phyloP scores from a whole-genome alignment of 2,329 filamentous ascomycete genomes.

The Septoria linicola region DNA sequence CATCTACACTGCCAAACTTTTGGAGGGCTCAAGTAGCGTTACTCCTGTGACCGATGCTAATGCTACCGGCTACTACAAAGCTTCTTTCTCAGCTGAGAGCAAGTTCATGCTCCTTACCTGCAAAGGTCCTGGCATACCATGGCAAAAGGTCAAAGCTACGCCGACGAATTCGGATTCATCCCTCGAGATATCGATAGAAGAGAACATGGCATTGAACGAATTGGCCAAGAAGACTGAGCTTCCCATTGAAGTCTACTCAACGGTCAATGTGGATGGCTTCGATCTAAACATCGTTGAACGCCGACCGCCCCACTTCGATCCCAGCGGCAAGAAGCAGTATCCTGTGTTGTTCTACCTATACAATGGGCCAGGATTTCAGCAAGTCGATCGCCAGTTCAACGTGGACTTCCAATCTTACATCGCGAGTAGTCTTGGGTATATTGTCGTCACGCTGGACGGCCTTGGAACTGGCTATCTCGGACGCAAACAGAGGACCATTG shows the following conservation, averaged over 20 bases:
- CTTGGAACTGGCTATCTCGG: conserved; percentile 90
- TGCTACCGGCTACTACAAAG: conserved; percentile 73
- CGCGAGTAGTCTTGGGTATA: conserved; percentile 80
- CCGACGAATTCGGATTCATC: conserved; percentile 55
- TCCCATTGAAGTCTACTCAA: conserved; percentile 78
- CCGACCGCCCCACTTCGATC: conserved; percentile 82
- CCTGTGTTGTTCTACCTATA: conserved; percentile 95
- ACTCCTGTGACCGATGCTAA: conserved; percentile 71
- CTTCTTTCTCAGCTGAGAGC: conserved; percentile 79
- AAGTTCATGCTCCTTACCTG: conserved; percentile 85
- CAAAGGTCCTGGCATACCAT: conserved; percentile 79
- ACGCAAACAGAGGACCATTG: conserved; percentile 74
- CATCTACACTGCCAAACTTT: conserved; percentile 82
- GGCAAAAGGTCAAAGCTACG: conserved; percentile 86
- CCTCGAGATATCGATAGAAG: conserved; percentile 63
- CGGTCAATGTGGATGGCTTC: conserved; percentile 78
- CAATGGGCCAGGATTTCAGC: conserved; percentile 89
- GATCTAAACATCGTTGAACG: conserved; percentile 75
- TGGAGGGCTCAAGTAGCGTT: conserved; percentile 64
- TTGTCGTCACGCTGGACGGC: conserved; percentile 92
- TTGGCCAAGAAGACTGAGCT: conserved; percentile 75
- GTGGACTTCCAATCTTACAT: conserved; percentile 91
- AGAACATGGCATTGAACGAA: conserved; percentile 69
- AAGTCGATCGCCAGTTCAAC: conserved; percentile 73
- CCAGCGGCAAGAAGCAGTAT: conserved; percentile 68